Percentiles rank a stretch among this genome's conserved stretches.
Conservation (phyloP, 2,329 filamentous ascomycete species). For the Keithomyces neogunnii region DNA sequence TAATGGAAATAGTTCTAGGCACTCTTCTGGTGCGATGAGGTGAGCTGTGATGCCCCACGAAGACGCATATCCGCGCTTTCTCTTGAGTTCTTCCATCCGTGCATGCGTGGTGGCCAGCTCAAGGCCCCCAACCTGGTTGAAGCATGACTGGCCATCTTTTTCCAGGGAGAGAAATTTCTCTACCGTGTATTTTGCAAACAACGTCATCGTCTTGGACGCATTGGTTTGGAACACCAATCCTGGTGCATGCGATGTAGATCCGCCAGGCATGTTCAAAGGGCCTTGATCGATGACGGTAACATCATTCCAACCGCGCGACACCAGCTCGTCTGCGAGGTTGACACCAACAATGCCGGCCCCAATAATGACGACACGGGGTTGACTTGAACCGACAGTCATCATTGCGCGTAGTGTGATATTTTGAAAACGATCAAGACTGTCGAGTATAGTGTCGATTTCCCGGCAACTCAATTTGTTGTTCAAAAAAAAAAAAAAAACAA, state of each 20-base stretch:
- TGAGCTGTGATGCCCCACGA: constrained; percentile 52
- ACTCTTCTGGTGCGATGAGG: constrained; percentile 43
- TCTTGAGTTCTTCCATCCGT: constrained; percentile 51
- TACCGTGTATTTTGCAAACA: constrained; percentile 52
- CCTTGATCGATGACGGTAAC: constrained; percentile 60
- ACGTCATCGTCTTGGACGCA: constrained; percentile 46
- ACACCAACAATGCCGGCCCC: constrained; percentile 57
- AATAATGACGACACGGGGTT: constrained; percentile 46
- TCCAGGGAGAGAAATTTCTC: constrained; percentile 48
- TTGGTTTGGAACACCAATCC: constrained; percentile 58
- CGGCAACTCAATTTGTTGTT: no score
- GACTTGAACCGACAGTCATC: constrained; percentile 20
- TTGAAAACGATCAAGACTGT: background rate
- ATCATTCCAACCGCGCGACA: constrained; percentile 51
- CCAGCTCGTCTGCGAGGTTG: constrained; percentile 56
- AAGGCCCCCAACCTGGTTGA: constrained; percentile 55
- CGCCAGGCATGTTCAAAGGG: constrained; percentile 52
- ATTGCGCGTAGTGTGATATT: background rate
- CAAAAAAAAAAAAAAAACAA: no score
- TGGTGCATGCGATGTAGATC: constrained; percentile 57
- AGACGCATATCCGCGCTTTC: constrained; percentile 50
- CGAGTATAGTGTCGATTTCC: background rate
- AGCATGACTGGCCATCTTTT: constrained; percentile 30
- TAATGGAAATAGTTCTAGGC: constrained; percentile 43
- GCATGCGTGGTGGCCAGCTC: constrained; percentile 54